Evolutionary conservation across 2,329 filamentous ascomycete genomes (phyloP), one percentile per base, ranked within the genome.

Genomic region (Cladobotryum mycophilum): DNA sequence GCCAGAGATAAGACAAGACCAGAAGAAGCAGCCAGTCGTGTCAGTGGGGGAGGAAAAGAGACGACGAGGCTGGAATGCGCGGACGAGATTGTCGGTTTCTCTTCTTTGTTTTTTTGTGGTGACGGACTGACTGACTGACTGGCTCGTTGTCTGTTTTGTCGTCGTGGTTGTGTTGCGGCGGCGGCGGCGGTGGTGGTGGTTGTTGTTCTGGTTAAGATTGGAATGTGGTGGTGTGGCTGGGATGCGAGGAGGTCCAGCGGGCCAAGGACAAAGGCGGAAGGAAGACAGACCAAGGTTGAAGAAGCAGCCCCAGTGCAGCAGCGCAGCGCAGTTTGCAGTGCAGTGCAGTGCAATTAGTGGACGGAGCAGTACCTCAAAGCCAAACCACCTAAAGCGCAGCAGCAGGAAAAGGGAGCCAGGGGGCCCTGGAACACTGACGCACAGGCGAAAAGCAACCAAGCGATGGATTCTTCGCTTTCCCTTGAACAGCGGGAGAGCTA

Each of bases 51-150:
- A n/a, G n/a, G n/a, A n/a, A 48, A 25, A 15, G 5, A 17, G 33
- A 40, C 18, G 41, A 41, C 14, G 22, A 37, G 5, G 40, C 44
- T 36, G 48, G 48, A 51, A 53, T 53, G 52, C 48, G 15, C 30
- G n/a, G 34, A 9, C 1, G 18, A 12, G n/a, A 47, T 35, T 4
- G 40, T 18, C 43, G 43, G 15, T 20, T 36, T 33, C 6, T 30
- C 8, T 45, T 20, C 3, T 14, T n/a, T 11, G n/a, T n/a, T n/a
- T n/a, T n/a, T n/a, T n/a, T n/a, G n/a, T n/a, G 44, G 22, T 4
- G 34, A 47, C 8, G 12, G 40, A 34, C 40, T 36, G 25, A 8
- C 8, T 13, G 40, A 41, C 40, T 36, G 25, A 30, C 25, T 30
- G 25, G 25, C 25, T 30, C 9, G 25, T 30, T 30, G 25, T 30